phyloP scores from a whole-genome alignment of 257 asterid genomes.

The Avicennia marina region DNA sequence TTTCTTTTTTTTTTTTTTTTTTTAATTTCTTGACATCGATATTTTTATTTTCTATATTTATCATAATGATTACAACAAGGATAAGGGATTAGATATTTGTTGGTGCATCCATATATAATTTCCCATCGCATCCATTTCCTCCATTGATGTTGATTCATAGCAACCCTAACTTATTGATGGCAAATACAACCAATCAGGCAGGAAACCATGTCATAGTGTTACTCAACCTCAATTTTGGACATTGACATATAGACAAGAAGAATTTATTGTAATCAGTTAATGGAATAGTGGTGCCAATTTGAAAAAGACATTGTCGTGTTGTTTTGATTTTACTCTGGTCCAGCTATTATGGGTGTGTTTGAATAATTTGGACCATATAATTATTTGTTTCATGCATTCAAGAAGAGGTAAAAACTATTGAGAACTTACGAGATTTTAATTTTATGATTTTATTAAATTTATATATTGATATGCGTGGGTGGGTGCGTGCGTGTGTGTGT shows the following conservation, averaged over 20 bases:
- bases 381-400: too few species aligned
- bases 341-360: too few species aligned
- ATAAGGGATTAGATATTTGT: not conserved
- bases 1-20: too few species aligned
- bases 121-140: not conserved
- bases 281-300: not conserved
- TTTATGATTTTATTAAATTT: too few species aligned
- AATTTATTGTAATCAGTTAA: constrained; percentile 2
- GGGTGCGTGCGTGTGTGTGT: too few species aligned
- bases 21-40: constrained; percentile 7
- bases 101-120: not conserved
- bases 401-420: too few species aligned
- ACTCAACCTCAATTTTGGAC: not conserved
- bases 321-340: too few species aligned
- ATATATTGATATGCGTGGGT: too few species aligned
- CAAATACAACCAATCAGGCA: not conserved
- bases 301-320: too few species aligned
- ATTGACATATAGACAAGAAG: not conserved
- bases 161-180: constrained; percentile 1
- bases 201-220: not conserved
- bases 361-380: too few species aligned
- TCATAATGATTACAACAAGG: constrained; percentile 1
- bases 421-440: too few species aligned
- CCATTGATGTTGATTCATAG: constrained; percentile 21
- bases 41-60: not conserved